phyloP scores from a whole-genome alignment of 1,284 basidiomycete species.

The Trichosporon asahii region DNA sequence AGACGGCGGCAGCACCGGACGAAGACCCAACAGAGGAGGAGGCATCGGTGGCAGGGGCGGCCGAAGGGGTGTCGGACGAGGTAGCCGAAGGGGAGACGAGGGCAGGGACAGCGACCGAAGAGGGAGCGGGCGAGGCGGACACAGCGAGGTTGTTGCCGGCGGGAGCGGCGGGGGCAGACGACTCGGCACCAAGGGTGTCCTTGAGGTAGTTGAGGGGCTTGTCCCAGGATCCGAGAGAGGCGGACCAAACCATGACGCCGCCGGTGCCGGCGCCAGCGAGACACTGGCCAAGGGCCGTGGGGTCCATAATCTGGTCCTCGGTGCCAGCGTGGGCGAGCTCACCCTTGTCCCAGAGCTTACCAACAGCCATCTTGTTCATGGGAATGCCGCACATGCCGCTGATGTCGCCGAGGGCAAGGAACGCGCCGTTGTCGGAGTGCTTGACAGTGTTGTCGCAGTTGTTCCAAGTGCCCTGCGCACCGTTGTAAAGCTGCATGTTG shows the following conservation, averaged over 20 bases:
- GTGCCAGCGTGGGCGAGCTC: slow-evolving; percentile 19
- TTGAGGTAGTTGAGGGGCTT: slow-evolving; percentile 18
- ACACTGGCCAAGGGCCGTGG: slow-evolving; percentile 17
- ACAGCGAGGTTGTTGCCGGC: not conserved
- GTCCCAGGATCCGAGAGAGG: slow-evolving; percentile 17
- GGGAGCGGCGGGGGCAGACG: slow-evolving; percentile 3
- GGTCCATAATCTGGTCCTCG: slow-evolving; percentile 17
- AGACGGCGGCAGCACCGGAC: not conserved
- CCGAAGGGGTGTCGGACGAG: not conserved
- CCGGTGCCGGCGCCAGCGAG: slow-evolving; percentile 21
- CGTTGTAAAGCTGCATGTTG: slow-evolving; percentile 53
- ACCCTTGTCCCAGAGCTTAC: slow-evolving; percentile 20
- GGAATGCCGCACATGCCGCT: slow-evolving; percentile 21
- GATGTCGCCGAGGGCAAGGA: slow-evolving; percentile 22
- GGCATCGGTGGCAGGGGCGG: not conserved
- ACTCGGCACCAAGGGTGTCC: slow-evolving; percentile 9
- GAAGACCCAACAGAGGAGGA: not conserved
- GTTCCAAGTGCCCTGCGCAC: slow-evolving; percentile 21
- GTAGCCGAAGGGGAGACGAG: not conserved
- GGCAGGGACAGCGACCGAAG: not conserved
- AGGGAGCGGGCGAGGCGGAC: not conserved
- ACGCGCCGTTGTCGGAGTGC: slow-evolving; percentile 15
- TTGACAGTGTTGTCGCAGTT: slow-evolving; percentile 22
- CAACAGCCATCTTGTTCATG: slow-evolving; percentile 18
- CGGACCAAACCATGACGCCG: slow-evolving; percentile 25